phyloP scores from a whole-genome alignment of 768 basidiomycete genomes.

The Sutorius australiensis region DNA sequence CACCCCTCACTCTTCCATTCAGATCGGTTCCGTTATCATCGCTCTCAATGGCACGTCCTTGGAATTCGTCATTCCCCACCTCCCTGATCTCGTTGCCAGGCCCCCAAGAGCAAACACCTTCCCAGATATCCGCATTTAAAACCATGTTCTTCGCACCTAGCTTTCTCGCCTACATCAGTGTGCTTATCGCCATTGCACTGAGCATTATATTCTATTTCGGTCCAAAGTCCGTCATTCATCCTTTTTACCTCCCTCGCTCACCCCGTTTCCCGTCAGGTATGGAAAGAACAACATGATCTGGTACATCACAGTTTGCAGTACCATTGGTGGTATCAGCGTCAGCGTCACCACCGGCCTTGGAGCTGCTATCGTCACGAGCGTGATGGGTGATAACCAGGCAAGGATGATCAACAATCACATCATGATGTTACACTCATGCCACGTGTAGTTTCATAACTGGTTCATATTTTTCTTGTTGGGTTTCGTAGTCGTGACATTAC shows the following conservation, averaged over 20 bases:
- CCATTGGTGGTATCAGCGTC: conserved; percentile 95
- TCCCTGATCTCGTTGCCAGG: conserved; percentile 35
- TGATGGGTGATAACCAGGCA: conserved; percentile 74
- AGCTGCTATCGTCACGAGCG: conserved; percentile 80
- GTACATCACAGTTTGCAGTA: conserved; percentile 92
- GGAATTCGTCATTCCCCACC: background rate
- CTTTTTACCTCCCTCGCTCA: background rate
- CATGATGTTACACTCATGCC: background rate
- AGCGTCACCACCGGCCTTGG: conserved; percentile 94
- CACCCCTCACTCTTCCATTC: background rate
- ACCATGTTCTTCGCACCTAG: conserved; percentile 77
- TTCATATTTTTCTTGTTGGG: conserved; percentile 85
- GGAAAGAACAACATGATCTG: conserved; percentile 93
- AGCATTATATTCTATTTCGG: conserved; percentile 81
- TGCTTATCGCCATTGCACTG: conserved; percentile 61
- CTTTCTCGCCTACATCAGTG: conserved; percentile 68
- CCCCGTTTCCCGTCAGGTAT: conserved; percentile 41
- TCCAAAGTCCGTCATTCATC: conserved; percentile 51
- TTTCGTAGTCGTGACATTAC: conserved; percentile 79
- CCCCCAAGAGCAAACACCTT: conserved; percentile 65
- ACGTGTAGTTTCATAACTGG: conserved; percentile 78
- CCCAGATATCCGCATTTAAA: conserved; percentile 69
- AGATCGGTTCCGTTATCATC: conserved; percentile 86
- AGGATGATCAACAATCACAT: conserved; percentile 14
- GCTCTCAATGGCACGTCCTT: conserved; percentile 72